Percentiles rank a stretch among this genome's conserved stretches.
Evolutionary conservation across 768 basidiomycete species (phyloP).

Genomic region (Termitomyces sp.): DNA sequence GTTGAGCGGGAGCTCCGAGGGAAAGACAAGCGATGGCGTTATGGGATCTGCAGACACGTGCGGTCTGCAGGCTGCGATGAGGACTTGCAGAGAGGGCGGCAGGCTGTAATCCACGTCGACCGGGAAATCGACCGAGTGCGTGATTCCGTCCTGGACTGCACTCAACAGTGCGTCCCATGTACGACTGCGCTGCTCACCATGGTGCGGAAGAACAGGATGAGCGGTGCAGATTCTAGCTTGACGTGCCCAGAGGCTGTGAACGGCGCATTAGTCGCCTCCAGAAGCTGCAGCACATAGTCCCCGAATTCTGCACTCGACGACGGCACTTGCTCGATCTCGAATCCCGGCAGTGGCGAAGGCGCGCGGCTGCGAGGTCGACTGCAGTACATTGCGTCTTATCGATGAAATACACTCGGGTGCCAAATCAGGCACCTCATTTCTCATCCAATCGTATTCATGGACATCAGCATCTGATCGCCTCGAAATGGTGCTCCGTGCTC

Average conservation of each 20-base stretch:
- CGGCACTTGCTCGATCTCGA: conserved; percentile 58
- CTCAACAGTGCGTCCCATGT: too few relatives aligned
- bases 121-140: conserved; percentile 78
- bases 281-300: conserved; percentile 46
- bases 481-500: too few relatives aligned
- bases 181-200: conserved; percentile 33
- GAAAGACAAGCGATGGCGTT: conserved; percentile 60
- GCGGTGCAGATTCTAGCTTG: conserved; percentile 59
- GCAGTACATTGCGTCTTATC: conserved; percentile 1
- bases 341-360: conserved; percentile 31
- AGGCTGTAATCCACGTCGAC: conserved; percentile 70
- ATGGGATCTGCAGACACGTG: conserved; percentile 52
- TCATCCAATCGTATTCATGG: too few relatives aligned
- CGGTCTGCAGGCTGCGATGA: conserved; percentile 62
- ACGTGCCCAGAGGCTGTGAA: conserved; percentile 66
- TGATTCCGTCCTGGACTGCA: conserved; percentile 50
- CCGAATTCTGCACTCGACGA: conserved; percentile 46
- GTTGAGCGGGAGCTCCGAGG: conserved; percentile 68
- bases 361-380: conserved; percentile 11
- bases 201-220: conserved; percentile 74
- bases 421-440: too few relatives aligned
- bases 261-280: conserved; percentile 53
- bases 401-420: too few relatives aligned
- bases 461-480: too few relatives aligned
- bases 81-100: conserved; percentile 66